These are phyloP conservation scores for Aethionema arabicum DNA, from an alignment of 345 rosid genomes.

Conservation along the genomic window DNA sequence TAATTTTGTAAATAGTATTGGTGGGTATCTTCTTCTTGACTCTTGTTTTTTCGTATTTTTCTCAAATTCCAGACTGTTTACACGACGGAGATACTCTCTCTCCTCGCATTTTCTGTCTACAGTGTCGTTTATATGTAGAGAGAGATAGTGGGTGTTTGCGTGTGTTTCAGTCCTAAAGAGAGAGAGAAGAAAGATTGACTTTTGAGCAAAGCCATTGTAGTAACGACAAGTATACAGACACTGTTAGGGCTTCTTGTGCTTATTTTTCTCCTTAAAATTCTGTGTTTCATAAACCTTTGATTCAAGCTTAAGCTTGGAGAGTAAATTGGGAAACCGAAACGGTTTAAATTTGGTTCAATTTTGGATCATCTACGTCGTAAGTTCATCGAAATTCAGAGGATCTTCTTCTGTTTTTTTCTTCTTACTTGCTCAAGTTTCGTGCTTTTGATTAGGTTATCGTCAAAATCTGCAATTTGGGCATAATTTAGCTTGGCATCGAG, in stretches of 20 bases:
- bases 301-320: not conserved
- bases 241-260: not conserved
- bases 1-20: slow-evolving; percentile 4
- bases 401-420: not conserved
- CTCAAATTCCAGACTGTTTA: slow-evolving; percentile 32
- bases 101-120: slow-evolving; percentile 16
- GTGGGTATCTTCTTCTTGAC: slow-evolving; percentile 31
- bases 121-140: not conserved
- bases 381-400: not conserved
- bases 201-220: slow-evolving; percentile 11
- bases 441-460: slow-evolving; percentile 7
- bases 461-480: slow-evolving; percentile 5
- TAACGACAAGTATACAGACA: slow-evolving; percentile 24
- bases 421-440: not conserved
- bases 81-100: slow-evolving; percentile 25
- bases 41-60: slow-evolving; percentile 19
- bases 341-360: slow-evolving; percentile 6
- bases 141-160: not conserved
- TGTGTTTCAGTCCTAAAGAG: not conserved
- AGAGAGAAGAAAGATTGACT: slow-evolving; percentile 15
- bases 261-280: not conserved
- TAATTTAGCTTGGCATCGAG: not conserved
- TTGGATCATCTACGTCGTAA: slow-evolving; percentile 22
- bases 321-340: not conserved
- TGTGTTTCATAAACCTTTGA: not conserved